Base-by-base conservation (phyloP, 345 rosid genomes). In the Eucalyptus leucophloia region DNA sequence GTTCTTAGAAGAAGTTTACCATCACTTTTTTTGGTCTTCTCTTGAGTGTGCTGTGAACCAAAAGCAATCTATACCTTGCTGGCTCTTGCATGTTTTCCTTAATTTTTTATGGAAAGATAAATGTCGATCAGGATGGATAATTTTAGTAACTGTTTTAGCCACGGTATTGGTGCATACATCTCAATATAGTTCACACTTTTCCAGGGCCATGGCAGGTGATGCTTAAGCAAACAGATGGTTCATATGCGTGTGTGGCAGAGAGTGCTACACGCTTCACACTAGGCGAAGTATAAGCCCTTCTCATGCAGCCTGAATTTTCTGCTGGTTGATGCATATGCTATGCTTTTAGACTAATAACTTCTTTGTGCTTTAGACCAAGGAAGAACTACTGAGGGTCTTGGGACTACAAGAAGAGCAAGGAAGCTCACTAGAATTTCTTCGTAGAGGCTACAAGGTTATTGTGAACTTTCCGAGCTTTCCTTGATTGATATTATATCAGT, bases 171-270 rank as follows among this genome's bases (percentile, higher is more conserved):
- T 77, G 9, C 37, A 34, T 67, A 37, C n/a, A 54, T 45, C 24
- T 30, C 37, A 40, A 21, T 86, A 87, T 37, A 3, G 13, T 88
- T 86, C 32, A 45, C 49, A 86, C 81, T 89, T 87, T 87, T 94
- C 90, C 95, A 97, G 99, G 99, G 89, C 99, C 99, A 89, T 98
- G 99, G 99, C 99, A 98, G 92, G 99, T 97, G 92, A 97, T 98
- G 99, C 98, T 98, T 92, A 97, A 98, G 92, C 99, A 97, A 91
- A 80, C 96, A 90, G 97, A 98, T 93, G 94, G 97, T 89, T 98
- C 99, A 88, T 98, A 72, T 92, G 98, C 96, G 6, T 98, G 98
- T 88, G 91, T 95, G 72, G 99, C 99, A 49, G 99, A 98, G 93
- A 98, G 98, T 77, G 93, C 90, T 87, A 92, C 95, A 18, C 98